phyloP scores from a whole-genome alignment of 2,329 filamentous ascomycete genomes.

The Fusarium tricinctum region DNA sequence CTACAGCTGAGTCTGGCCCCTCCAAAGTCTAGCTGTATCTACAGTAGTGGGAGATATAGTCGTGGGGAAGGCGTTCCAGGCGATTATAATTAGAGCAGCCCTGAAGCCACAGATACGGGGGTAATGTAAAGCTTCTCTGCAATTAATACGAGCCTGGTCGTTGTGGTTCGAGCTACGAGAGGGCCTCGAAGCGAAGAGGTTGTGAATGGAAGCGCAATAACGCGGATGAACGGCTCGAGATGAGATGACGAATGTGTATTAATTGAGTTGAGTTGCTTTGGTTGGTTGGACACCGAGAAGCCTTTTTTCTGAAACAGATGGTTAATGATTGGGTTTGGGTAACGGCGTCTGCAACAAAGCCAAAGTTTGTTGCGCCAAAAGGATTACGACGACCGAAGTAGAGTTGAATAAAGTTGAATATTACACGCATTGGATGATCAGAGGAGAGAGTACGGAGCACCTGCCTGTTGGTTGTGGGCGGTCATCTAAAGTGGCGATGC shows the following conservation, averaged over 20 bases:
- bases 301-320: slow-evolving; percentile 17
- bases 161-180: not conserved
- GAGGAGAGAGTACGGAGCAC: not conserved
- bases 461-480: not conserved
- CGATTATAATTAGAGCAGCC: slow-evolving; percentile 21
- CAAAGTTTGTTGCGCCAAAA: slow-evolving; percentile 2
- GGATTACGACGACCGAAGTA: not conserved
- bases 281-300: slow-evolving; percentile 5
- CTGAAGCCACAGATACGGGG: slow-evolving; percentile 3
- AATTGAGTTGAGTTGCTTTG: not conserved
- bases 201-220: slow-evolving; percentile 7
- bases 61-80: slow-evolving; percentile 35
- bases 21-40: slow-evolving; percentile 35
- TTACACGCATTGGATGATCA: too few relatives aligned
- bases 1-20: slow-evolving; percentile 41
- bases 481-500: not conserved
- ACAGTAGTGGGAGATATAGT: slow-evolving; percentile 17
- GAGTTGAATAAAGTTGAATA: not conserved
- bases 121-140: slow-evolving; percentile 2
- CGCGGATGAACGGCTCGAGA: slow-evolving; percentile 1
- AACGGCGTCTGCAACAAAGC: not conserved
- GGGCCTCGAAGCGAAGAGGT: not conserved
- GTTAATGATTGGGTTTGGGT: not conserved
- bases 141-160: slow-evolving; percentile 2
- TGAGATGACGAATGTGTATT: not conserved